Percentiles rank a stretch among this genome's conserved stretches.
These are phyloP conservation scores for Acanthamoeba culbertsoni DNA, from an alignment of 208 protist species.

Conservation along the genomic window DNA sequence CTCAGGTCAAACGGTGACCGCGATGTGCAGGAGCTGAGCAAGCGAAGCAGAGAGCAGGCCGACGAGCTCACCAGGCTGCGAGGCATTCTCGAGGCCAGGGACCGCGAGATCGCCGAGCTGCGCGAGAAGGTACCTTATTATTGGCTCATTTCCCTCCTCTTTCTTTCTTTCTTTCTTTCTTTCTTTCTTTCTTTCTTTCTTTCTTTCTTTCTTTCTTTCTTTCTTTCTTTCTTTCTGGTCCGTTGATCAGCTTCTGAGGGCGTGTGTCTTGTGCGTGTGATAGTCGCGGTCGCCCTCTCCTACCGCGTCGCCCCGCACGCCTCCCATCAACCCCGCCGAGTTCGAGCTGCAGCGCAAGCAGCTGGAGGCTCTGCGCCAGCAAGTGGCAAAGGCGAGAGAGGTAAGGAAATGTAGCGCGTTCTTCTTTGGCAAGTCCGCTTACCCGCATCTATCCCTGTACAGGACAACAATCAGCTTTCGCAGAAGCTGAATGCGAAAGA, in stretches of 20 bases:
- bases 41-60: neutral
- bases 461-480: neutral
- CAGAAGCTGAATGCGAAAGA: conserved; percentile 41
- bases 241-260: neutral
- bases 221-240: neutral
- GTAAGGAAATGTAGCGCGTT: no score
- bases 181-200: no score
- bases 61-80: neutral
- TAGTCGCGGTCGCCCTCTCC: neutral
- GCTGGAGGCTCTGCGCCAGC: conserved; percentile 9
- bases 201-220: no score
- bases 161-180: no score
- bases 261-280: neutral
- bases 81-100: neutral
- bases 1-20: neutral
- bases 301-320: neutral
- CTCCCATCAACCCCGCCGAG: conserved; percentile 8
- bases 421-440: neutral
- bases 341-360: conserved; percentile 40
- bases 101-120: neutral
- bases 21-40: neutral
- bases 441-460: neutral
- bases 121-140: neutral
- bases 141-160: no score
- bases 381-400: conserved; percentile 3